Evolutionary conservation across 768 basidiomycete species (phyloP), one percentile per base, ranked within the genome.

Genomic region (Harrya chromipes): DNA sequence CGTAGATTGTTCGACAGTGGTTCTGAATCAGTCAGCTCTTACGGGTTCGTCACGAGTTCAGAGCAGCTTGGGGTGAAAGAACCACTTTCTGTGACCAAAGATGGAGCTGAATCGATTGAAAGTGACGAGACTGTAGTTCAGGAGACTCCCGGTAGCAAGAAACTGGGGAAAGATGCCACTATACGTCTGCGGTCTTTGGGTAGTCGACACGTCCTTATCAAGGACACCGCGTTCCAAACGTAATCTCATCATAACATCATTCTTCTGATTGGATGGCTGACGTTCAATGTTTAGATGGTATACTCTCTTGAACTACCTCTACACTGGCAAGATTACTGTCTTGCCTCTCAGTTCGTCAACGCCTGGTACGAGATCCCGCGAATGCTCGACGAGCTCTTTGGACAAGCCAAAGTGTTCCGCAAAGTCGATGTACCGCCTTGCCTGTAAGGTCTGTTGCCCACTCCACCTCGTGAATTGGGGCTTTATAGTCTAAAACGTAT

Each of bases 361-460:
- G 24, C 42, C 38, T 17, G 31, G 20, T n/a, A 38, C 33, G 6
- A 38, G 48, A 40, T 21, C 35, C 20, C 40, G 13, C 2, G 21
- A 39, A 20, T 43, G 39, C 8, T 53, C 49, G 14, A 50, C 49
- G 33, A 47, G 37, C 37, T 26, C 46, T n/a, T 14, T 47, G 0
- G 61, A 60, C 16, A 34, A 29, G n/a, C 46, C 50, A 4, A 47
- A 27, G 8, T 74, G 72, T 49, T 76, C 74, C 6, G 70, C 73
- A 0, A 76, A 76, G 46, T 76, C 74, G 0, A 75, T 75, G 70
- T 75, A 73, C 50, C 69, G 75, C 27, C 59, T 76, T 0, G 73
- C 75, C 0, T 54, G 54, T 38, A 74, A 74, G 63, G 74, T 71
- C 43, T 6, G 58, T 49, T 6, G 27, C 2, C 7, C 0, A 7